phyloP scores from a whole-genome alignment of 2,329 filamentous ascomycete species.

The Diatrype stigma region DNA sequence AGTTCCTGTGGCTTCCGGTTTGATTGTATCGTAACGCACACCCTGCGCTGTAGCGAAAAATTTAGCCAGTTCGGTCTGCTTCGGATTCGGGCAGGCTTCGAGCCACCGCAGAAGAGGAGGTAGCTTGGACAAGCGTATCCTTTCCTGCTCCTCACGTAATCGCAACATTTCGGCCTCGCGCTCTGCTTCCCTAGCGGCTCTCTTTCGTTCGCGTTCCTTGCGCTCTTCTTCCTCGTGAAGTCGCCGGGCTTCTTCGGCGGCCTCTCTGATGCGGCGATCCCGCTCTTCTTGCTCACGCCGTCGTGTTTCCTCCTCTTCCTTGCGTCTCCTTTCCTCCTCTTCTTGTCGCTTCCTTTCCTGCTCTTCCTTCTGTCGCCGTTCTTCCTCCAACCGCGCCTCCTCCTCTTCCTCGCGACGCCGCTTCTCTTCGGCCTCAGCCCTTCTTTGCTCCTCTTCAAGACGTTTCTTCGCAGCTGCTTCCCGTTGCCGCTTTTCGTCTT shows the following conservation, averaged over 20 bases:
- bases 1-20: constrained; percentile 47
- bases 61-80: constrained; percentile 44
- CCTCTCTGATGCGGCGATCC: constrained; percentile 44
- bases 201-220: constrained; percentile 43
- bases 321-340: constrained; percentile 32
- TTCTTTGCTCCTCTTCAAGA: constrained; percentile 22
- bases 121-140: constrained; percentile 50
- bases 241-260: constrained; percentile 44
- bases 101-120: constrained; percentile 61
- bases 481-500: constrained; percentile 26
- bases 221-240: constrained; percentile 50
- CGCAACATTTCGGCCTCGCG: constrained; percentile 49
- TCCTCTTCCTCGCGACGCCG: constrained; percentile 35
- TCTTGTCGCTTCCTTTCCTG: constrained; percentile 25
- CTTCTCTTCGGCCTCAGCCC: constrained; percentile 31
- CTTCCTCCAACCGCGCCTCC: constrained; percentile 25
- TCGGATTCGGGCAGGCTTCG: constrained; percentile 48
- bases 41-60: constrained; percentile 56
- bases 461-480: constrained; percentile 26
- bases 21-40: constrained; percentile 61
- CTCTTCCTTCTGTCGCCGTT: constrained; percentile 18
- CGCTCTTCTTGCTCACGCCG: constrained; percentile 40
- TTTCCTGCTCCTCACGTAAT: constrained; percentile 51
- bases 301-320: constrained; percentile 34
- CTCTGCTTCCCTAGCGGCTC: constrained; percentile 38